Evolutionary conservation across 1,284 basidiomycete genomes (phyloP).

Genomic region (Austroboletus niveus): DNA sequence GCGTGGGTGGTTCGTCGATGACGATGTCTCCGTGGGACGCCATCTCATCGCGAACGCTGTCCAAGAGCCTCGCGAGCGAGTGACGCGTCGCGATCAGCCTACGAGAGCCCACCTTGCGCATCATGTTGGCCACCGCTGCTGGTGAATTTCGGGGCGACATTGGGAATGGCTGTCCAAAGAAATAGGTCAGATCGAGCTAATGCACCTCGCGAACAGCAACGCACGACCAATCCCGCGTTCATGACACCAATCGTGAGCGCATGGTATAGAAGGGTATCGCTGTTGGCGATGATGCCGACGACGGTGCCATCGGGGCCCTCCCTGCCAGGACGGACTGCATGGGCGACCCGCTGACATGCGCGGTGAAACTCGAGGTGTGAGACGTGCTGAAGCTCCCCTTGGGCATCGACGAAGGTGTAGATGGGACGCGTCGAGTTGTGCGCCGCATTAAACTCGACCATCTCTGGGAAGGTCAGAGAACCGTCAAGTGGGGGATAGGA

Average conservation of each 20-base stretch:
- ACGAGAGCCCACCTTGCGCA: constrained; percentile 29
- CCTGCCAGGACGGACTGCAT: constrained; percentile 22
- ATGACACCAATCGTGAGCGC: constrained; percentile 31
- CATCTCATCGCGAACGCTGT: not conserved
- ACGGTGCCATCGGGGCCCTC: constrained; percentile 17
- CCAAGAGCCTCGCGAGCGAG: constrained; percentile 2
- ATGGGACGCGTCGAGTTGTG: constrained; percentile 17
- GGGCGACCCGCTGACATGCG: constrained; percentile 32
- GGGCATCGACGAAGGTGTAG: constrained; percentile 15
- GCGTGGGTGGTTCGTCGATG: not conserved
- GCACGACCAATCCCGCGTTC: constrained; percentile 32
- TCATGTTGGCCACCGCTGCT: constrained; percentile 33
- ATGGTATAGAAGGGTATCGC: constrained; percentile 35
- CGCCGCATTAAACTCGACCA: constrained; percentile 24
- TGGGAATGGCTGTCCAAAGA: constrained; percentile 24
- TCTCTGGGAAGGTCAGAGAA: constrained; percentile 23
- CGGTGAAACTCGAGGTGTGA: constrained; percentile 32
- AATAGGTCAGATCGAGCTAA: constrained; percentile 8
- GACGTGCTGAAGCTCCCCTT: constrained; percentile 12
- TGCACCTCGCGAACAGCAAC: constrained; percentile 3
- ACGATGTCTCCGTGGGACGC: not conserved
- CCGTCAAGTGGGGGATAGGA: constrained; percentile 22
- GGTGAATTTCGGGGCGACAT: constrained; percentile 40
- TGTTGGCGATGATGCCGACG: constrained; percentile 29
- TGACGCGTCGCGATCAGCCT: constrained; percentile 15